Evolutionary conservation across 495 filamentous ascomycete genomes (phyloP), one percentile per base, ranked within the genome.

Genomic region (Aspergillus affinis): DNA sequence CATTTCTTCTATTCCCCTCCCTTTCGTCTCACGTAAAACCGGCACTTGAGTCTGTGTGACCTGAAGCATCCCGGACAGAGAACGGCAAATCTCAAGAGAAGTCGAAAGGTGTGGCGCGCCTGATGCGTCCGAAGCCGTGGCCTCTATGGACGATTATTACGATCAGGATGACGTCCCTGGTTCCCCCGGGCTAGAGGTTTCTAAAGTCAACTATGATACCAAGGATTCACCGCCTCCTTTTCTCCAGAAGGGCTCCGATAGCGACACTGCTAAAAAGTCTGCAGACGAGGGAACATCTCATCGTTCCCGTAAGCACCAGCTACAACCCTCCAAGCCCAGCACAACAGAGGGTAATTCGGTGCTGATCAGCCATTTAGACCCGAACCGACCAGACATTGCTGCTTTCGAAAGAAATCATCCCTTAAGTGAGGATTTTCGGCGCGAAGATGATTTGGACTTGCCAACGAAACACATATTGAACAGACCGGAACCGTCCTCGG

Each of bases 331-430:
- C 62, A 64, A 70, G 63, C 55, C 54, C 36, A 59, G 58, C 66
- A 69, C 73, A 54, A 66, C 63, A 55, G 64, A 65, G 59, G 78
- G 74, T 62, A 77, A 82, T 67, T 70, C 72, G 58, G 78, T 81
- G 65, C 76, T 82, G 62, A 77, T 83, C 59, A 63, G 67, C n/a
- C 66, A 68, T 74, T 61, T 82, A 72, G 78, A 66, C 45, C 75
- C 75, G 57, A 73, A 76, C 61, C 69, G 69, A 60, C 80, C 78
- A 45, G 78, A 82, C 57, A 65, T 81, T 60, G 78, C 79, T 12
- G 57, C 65, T 29, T 53, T 65, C 61, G 72, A 69, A 51, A 21
- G n/a, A 10, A 49, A 49, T 13, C 18, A 49, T 12, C 47, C 47
- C 18, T n/a, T 26, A 4, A 49, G 47, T 49, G 21, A 20, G 19